Evolutionary conservation across 441 rosid genomes (phyloP).

Genomic region (Erodium texanum): DNA sequence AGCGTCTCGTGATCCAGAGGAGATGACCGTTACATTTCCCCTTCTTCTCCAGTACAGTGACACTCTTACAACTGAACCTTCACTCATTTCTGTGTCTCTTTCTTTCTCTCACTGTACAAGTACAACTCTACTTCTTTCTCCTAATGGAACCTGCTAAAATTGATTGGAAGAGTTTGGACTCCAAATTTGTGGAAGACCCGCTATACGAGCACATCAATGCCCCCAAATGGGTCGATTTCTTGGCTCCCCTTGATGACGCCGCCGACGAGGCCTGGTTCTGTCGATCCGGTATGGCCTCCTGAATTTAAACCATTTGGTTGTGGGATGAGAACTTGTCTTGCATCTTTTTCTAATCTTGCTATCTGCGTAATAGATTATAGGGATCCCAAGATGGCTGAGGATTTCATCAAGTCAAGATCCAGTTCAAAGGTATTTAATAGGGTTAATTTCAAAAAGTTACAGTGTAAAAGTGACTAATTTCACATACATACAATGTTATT

Average conservation of each 20-base stretch:
- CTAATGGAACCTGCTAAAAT: slow-evolving; percentile 81
- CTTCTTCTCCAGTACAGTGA: background rate
- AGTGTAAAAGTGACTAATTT: too few relatives aligned
- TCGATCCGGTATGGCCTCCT: slow-evolving; percentile 46
- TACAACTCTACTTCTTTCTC: background rate
- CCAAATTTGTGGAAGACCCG: slow-evolving; percentile 54
- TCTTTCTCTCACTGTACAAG: background rate
- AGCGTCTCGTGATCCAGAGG: too few relatives aligned
- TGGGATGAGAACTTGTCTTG: too few relatives aligned
- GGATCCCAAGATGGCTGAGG: slow-evolving; percentile 74
- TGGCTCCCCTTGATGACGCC: slow-evolving; percentile 21
- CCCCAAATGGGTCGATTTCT: slow-evolving; percentile 83
- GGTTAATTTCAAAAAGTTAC: too few relatives aligned
- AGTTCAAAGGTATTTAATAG: slow-evolving; percentile 50
- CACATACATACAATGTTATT: too few relatives aligned
- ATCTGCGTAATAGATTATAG: slow-evolving; percentile 40
- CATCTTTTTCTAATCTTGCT: background rate
- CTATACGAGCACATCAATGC: slow-evolving; percentile 70
- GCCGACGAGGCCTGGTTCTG: slow-evolving; percentile 79
- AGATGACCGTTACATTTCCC: background rate
- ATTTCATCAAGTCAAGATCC: slow-evolving; percentile 48
- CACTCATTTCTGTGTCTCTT: slow-evolving; percentile 9
- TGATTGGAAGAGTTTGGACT: slow-evolving; percentile 77
- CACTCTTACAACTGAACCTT: background rate
- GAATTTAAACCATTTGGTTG: background rate